Percentiles rank a stretch among this genome's conserved stretches.
Conservation (phyloP, 2,329 filamentous ascomycete genomes). For the Verticillium tricorpus region DNA sequence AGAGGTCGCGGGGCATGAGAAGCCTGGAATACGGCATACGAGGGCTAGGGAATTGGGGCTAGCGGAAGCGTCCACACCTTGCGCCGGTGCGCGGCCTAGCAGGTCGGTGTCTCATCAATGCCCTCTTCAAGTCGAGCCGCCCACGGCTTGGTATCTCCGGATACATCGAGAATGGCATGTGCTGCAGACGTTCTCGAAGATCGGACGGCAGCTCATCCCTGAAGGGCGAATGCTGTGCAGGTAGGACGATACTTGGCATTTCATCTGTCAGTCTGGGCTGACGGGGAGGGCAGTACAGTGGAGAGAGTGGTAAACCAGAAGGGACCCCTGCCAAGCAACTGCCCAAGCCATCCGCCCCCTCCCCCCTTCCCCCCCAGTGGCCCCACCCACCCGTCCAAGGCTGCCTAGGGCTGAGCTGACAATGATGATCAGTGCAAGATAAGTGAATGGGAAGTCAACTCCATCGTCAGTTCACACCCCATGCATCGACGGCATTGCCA, state of each 20-base stretch:
- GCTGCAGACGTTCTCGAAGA: no score
- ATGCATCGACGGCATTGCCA: no score
- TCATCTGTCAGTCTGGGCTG: neutral
- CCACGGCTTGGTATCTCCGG: no score
- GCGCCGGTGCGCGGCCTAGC: no score
- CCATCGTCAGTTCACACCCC: neutral
- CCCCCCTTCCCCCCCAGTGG: no score
- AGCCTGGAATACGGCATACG: neutral
- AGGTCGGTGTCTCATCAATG: no score
- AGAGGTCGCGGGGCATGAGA: neutral
- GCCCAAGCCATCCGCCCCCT: no score
- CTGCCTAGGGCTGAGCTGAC: neutral
- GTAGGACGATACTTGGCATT: neutral
- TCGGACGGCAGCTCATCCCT: no score
- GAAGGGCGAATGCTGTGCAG: no score
- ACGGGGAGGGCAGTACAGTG: neutral
- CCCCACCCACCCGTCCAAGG: neutral
- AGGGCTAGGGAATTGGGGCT: neutral
- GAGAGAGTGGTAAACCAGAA: no score
- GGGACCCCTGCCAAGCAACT: neutral
- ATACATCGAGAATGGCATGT: no score
- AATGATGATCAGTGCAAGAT: neutral
- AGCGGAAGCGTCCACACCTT: neutral
- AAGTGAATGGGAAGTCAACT: neutral
- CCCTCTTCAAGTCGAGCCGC: no score